A percentile compares a stretch with the other conserved stretches of the same genome.
Evolutionary conservation across 2,329 filamentous ascomycete genomes (phyloP).

Genomic region (Samsoniella hepiali): DNA sequence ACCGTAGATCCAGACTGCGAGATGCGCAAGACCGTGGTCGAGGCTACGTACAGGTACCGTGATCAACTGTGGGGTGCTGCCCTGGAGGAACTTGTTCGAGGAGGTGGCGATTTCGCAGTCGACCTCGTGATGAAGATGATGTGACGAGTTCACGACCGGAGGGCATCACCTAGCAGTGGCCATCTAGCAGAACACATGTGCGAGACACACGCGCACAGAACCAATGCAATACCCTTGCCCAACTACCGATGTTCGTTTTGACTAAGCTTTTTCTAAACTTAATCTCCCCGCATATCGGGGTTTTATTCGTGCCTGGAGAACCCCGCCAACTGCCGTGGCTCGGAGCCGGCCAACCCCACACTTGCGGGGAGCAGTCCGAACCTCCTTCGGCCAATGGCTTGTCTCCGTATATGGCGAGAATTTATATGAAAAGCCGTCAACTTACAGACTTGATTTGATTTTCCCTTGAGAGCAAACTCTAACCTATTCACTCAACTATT

Average conservation of each 20-base stretch:
- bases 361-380: neutral
- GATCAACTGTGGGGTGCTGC: neutral
- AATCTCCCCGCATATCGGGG: neutral
- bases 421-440: neutral
- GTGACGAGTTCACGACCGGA: neutral
- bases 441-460: too few species aligned
- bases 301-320: neutral
- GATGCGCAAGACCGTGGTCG: neutral
- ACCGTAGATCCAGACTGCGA: neutral
- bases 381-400: neutral
- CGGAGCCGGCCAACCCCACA: constrained; percentile 8
- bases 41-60: neutral
- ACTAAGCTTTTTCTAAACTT: neutral
- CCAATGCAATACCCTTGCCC: too few species aligned
- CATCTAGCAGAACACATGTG: too few species aligned
- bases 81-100: too few species aligned
- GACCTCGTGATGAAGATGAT: neutral
- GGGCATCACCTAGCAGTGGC: too few species aligned
- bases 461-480: too few species aligned
- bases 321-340: constrained; percentile 4
- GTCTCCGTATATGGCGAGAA: neutral
- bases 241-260: neutral
- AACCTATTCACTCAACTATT: too few species aligned
- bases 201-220: too few species aligned
- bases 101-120: neutral